Percentiles rank a stretch among this genome's conserved stretches.
Conservation (phyloP, 192 early-diverging fungal genomes). For the Backusella liffmaniae region DNA sequence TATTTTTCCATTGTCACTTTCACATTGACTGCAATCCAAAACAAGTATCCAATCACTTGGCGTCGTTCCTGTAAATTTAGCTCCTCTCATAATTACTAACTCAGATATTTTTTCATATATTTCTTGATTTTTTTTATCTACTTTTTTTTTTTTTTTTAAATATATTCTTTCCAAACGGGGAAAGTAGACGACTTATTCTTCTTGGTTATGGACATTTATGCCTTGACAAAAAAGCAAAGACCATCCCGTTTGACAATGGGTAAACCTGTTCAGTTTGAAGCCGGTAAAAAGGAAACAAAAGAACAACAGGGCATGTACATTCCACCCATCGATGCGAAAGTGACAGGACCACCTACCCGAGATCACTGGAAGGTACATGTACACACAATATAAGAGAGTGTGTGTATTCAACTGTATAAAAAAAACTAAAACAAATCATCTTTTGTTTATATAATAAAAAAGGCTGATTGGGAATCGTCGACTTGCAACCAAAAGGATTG, state of each 20-base stretch:
- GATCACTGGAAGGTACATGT: conserved; percentile 26
- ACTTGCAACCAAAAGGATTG: conserved; percentile 32
- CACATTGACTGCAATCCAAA: not conserved
- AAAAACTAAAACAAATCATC: not conserved
- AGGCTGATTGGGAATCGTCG: conserved; percentile 36
- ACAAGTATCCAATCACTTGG: not conserved
- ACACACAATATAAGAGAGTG: not conserved
- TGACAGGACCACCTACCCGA: conserved; percentile 25
- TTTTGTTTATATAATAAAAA: not conserved
- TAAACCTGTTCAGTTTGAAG: not conserved
- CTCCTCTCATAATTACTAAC: not conserved
- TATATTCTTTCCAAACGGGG: conserved; percentile 1
- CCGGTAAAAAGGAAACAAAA: not conserved
- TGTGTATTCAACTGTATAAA: not conserved
- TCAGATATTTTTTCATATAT: not conserved
- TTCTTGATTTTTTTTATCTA: not conserved
- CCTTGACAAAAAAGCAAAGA: conserved; percentile 22
- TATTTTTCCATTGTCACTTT: not conserved
- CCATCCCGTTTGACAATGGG: conserved; percentile 28
- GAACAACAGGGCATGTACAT: not conserved
- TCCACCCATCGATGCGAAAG: not conserved
- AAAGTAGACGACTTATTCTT: conserved; percentile 9
- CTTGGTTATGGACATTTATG: conserved; percentile 31
- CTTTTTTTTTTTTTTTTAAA: not conserved
- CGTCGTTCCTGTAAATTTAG: not conserved